phyloP scores from a whole-genome alignment of 2,329 filamentous ascomycete species.

The Chrysoporthe cubensis region DNA sequence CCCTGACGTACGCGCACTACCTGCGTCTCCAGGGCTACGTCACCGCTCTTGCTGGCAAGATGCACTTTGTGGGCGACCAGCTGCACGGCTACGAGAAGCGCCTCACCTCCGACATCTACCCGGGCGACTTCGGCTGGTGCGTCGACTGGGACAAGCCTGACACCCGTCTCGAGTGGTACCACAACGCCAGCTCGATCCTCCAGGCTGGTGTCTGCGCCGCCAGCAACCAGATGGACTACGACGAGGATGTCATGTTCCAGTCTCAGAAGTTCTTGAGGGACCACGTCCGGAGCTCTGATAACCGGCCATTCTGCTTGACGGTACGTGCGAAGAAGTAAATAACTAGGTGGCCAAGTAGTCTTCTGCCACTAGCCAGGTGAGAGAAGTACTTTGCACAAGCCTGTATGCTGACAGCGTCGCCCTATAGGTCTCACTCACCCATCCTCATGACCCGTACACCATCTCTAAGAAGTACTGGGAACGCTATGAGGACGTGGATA shows the following conservation, averaged over 20 bases:
- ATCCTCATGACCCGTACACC: constrained; percentile 93
- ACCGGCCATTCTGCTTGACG: constrained; percentile 84
- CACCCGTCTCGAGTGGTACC: constrained; percentile 88
- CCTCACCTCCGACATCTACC: constrained; percentile 94
- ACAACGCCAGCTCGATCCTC: constrained; percentile 91
- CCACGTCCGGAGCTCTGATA: constrained; percentile 76
- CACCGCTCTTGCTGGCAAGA: constrained; percentile 90
- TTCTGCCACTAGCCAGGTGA: neutral
- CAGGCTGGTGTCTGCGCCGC: constrained; percentile 87
- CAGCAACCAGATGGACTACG: constrained; percentile 94
- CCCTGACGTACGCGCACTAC: constrained; percentile 92
- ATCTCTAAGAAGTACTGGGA: constrained; percentile 96
- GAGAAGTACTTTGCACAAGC: constrained; percentile 13
- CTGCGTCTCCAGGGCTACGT: constrained; percentile 84
- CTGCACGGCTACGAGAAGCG: constrained; percentile 92
- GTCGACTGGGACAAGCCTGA: constrained; percentile 95
- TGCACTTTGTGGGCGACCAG: constrained; percentile 97
- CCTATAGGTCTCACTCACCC: constrained; percentile 78
- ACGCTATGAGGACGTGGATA: constrained; percentile 85
- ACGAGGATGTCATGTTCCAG: constrained; percentile 94
- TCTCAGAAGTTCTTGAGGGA: constrained; percentile 90
- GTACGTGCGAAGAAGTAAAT: constrained; percentile 41
- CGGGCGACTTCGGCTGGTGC: constrained; percentile 90
- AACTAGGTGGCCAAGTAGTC: neutral
- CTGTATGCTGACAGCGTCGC: constrained; percentile 20